Evolutionary conservation across 208 protist species (phyloP), one percentile per base, ranked within the genome.

Genomic region (Acanthamoeba lenticulata): DNA sequence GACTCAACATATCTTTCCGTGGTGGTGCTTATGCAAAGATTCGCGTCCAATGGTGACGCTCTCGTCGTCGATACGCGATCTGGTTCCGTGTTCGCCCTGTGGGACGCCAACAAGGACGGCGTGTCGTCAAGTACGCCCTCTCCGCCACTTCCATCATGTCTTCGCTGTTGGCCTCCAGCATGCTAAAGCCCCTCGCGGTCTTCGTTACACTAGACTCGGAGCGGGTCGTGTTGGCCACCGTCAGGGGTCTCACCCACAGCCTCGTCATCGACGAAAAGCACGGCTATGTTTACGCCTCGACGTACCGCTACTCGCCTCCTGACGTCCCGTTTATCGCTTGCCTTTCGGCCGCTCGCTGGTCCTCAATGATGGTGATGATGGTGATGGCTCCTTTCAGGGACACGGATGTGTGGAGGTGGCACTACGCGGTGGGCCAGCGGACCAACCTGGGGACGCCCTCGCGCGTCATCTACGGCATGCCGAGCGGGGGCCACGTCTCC

Each of bases 91-190:
- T 21, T 27, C 9, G 81, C 24, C 0, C 52, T 90, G 19, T 90
- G 81, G 81, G 81, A 90, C 36, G 81, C 1, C 49, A 44, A 90
- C 52, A 44, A 45, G 81, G 81, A 90, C 49, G 81, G 81, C 27
- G 2, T 67, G 15, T 90, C 81, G 13, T 52, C 40, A 83, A 52
- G 45, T 52, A 52, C 5, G 45, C 45, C 9, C 45, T 52, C 15
- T 52, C 15, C 9, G 45, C 45, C 15, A 15, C 15, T 52, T 52
- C 15, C 47, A 55, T 1, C 47, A 9, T 55, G 15, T 4, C 47
- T 19, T 1, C 21, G 47, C 47, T 55, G 9, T 52, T 52, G 45
- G 9, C 21, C 21, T 0, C 47, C 47, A 1, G 47, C 47, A 9
- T 55, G 47, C 47, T 4, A 9, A 55, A 19, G 0, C 15, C 15